Base-by-base conservation (phyloP, 495 filamentous ascomycete species). In the Podospora tetraspora region DNA sequence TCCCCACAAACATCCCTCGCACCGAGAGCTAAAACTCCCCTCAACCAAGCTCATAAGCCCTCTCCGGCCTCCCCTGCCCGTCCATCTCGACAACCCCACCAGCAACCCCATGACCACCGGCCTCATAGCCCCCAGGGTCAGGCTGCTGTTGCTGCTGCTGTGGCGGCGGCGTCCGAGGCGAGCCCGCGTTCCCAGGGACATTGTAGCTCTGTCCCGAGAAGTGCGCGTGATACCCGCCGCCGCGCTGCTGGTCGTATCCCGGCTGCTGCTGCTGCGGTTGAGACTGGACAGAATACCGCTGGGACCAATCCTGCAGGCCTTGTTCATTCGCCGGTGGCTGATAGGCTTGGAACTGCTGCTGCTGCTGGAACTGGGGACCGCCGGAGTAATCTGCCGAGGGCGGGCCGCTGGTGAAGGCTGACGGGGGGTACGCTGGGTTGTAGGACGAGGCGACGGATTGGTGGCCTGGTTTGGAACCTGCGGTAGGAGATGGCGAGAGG, bases 361-460 rank as follows among this genome's bases (percentile, higher is more conserved):
- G 43, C 16, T 52, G 43, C 37, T 52, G 37, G 16, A 52, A 52
- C 43, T 52, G 43, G 16, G 43, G 16, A n/a, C 43, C 37, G 16
- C 37, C 27, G 27, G 32, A 34, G 4, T 34, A 34, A 2, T 34
- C 32, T 3, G 32, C 11, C 32, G 43, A n/a, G 16, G 43, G 43
- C 43, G 43, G 13, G 19, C 43, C 16, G 43, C 43, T 52, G 43
- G 2, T 52, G 43, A 52, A 19, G 3, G 5, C 19, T 6, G 16
- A 6, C 0, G 43, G 43, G 3, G 43, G 27, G n/a, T 30, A 57
- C 63, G 25, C 30, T 2, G 59, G 24, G 32, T 30, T 66, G 58
- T 66, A 61, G 13, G 27, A 10, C 13, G 65, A 66, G 43, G 37
- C 34, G 22, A 56, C 32, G 30, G 65, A 66, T 22, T n/a, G 29